Conservation (phyloP, 1,284 basidiomycete genomes). For the Ceratorhiza oryzae-sativae region DNA sequence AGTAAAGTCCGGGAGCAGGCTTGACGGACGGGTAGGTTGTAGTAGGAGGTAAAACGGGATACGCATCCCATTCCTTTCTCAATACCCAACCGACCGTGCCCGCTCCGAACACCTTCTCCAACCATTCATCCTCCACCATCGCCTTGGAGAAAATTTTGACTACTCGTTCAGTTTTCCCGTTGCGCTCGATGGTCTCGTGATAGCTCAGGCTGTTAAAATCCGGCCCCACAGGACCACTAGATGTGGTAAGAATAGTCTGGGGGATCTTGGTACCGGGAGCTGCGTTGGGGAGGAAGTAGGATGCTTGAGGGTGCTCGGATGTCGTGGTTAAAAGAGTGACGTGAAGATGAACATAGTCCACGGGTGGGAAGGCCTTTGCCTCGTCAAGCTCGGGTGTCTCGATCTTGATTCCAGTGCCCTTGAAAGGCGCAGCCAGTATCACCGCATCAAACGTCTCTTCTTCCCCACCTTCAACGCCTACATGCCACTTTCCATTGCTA, state of each 20-base stretch:
- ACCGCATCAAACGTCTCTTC: conserved; percentile 65
- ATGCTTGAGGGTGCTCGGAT: conserved; percentile 64
- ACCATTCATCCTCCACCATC: conserved; percentile 69
- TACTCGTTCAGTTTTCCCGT: conserved; percentile 60
- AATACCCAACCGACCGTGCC: conserved; percentile 81
- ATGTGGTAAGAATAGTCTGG: conserved; percentile 75
- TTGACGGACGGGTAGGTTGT: conserved; percentile 75
- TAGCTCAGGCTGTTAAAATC: conserved; percentile 93
- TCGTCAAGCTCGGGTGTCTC: conserved; percentile 47
- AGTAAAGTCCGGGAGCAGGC: conserved; percentile 80
- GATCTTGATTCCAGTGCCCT: conserved; percentile 65
- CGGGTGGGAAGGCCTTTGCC: conserved; percentile 33
- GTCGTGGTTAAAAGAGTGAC: conserved; percentile 89
- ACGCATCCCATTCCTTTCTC: conserved; percentile 86
- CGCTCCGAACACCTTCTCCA: conserved; percentile 65
- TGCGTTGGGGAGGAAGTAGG: conserved; percentile 71
- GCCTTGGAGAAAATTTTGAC: conserved; percentile 89
- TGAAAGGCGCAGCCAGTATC: conserved; percentile 79
- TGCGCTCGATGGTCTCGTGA: conserved; percentile 63
- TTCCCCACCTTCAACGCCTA: background rate
- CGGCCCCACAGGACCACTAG: conserved; percentile 63
- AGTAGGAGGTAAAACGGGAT: conserved; percentile 74
- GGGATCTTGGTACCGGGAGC: conserved; percentile 59
- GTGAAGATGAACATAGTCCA: conserved; percentile 78
- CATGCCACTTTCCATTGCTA: conserved; percentile 24